These are phyloP conservation scores for Nannizziopsis barbatae DNA, from an alignment of 2,329 filamentous ascomycete genomes.

Conservation along the genomic window DNA sequence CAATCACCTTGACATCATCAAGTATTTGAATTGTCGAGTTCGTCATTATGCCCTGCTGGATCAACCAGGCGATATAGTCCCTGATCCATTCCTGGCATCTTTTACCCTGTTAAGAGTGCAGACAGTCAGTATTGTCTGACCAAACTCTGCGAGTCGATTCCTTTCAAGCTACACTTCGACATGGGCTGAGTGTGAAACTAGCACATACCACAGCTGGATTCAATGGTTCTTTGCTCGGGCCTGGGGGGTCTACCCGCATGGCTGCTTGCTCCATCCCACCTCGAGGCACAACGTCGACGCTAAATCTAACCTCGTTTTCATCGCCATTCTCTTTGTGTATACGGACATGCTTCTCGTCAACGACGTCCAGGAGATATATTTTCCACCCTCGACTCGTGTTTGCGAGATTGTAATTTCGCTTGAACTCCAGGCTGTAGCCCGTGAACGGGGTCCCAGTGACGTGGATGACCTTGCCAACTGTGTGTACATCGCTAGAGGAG, in stretches of 20 bases:
- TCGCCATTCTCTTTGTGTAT: not conserved
- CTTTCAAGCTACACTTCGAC: not conserved
- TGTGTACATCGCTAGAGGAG: not conserved
- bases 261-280: slow-evolving; percentile 13
- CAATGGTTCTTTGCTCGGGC: slow-evolving; percentile 13
- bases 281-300: slow-evolving; percentile 8
- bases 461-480: slow-evolving; percentile 15
- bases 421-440: slow-evolving; percentile 16
- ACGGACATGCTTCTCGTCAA: slow-evolving; percentile 8
- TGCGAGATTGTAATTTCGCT: slow-evolving; percentile 15
- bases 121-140: too few species aligned
- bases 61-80: slow-evolving; percentile 13
- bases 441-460: slow-evolving; percentile 14
- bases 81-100: slow-evolving; percentile 12
- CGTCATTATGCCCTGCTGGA: slow-evolving; percentile 6
- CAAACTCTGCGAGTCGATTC: not conserved
- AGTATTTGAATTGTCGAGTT: slow-evolving; percentile 4
- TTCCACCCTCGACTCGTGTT: slow-evolving; percentile 11
- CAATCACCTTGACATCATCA: slow-evolving; percentile 2
- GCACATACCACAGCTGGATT: slow-evolving; percentile 7
- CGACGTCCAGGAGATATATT: slow-evolving; percentile 9
- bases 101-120: not conserved
- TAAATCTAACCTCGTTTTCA: not conserved
- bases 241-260: slow-evolving; percentile 12
- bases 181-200: not conserved